Evolutionary conservation across 371 early-diverging fungal genomes (phyloP).

Genomic region (Mucor mucedo): DNA sequence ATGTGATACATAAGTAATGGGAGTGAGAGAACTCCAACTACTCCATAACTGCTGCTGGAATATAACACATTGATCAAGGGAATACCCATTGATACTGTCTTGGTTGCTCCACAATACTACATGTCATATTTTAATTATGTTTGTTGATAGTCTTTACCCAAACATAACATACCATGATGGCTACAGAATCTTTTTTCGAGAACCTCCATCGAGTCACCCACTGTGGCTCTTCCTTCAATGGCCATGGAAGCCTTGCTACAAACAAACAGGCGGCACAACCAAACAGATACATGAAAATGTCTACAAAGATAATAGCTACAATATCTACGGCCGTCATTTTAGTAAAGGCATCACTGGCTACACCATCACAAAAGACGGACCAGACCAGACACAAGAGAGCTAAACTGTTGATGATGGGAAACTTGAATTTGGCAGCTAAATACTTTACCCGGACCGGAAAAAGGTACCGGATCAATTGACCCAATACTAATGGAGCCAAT

Average conservation of each 20-base stretch:
- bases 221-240: constrained; percentile 22
- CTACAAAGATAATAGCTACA: constrained; percentile 62
- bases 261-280: constrained; percentile 49
- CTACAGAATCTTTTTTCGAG: constrained; percentile 53
- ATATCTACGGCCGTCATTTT: constrained; percentile 57
- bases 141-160: no score
- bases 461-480: constrained; percentile 65
- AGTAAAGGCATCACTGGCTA: constrained; percentile 59
- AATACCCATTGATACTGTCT: constrained; percentile 79
- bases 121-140: background rate
- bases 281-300: constrained; percentile 53
- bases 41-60: constrained; percentile 39
- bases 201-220: constrained; percentile 48
- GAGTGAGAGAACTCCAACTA: constrained; percentile 65
- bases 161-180: constrained; percentile 50
- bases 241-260: constrained; percentile 52
- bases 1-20: constrained; percentile 79
- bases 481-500: constrained; percentile 66
- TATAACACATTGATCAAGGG: constrained; percentile 80
- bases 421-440: constrained; percentile 53
- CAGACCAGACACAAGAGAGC: constrained; percentile 72
- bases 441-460: constrained; percentile 57
- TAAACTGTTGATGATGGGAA: constrained; percentile 62
- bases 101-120: constrained; percentile 74
- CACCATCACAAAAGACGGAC: constrained; percentile 79